Conservation (phyloP, 2,329 filamentous ascomycete species). For the Aspergillus sp. region DNA sequence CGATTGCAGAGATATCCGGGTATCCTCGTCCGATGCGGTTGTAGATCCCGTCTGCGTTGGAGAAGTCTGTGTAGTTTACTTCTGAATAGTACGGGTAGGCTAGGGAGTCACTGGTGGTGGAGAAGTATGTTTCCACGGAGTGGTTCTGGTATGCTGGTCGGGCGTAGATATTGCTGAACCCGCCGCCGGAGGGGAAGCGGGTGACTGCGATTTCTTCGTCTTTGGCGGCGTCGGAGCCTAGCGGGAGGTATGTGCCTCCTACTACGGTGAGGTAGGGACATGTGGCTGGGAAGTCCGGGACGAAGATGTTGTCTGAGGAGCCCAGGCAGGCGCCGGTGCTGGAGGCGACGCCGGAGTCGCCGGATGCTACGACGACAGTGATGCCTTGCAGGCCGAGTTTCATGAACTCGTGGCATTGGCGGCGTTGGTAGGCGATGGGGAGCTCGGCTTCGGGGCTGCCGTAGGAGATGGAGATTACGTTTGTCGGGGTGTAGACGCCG, state of each 20-base stretch:
- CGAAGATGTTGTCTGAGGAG: conserved; percentile 36
- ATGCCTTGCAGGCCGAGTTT: conserved; percentile 55
- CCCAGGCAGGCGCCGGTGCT: conserved; percentile 39
- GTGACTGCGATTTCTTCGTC: conserved; percentile 41
- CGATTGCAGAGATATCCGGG: conserved; percentile 42
- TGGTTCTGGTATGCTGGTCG: conserved; percentile 42
- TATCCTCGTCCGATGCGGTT: conserved; percentile 38
- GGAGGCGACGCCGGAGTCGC: conserved; percentile 48
- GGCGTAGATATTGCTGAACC: conserved; percentile 47
- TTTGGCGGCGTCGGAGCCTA: conserved; percentile 28
- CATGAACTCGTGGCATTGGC: conserved; percentile 49
- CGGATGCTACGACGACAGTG: conserved; percentile 49
- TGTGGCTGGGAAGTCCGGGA: conserved; percentile 40
- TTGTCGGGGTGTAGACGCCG: conserved; percentile 44
- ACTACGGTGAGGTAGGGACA: conserved; percentile 41
- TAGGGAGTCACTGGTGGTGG: no score
- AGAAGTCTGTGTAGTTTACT: conserved; percentile 35
- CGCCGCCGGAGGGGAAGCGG: conserved; percentile 45
- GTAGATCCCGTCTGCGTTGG: conserved; percentile 32
- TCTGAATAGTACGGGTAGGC: conserved; percentile 37
- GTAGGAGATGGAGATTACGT: conserved; percentile 42
- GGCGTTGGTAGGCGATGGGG: conserved; percentile 38
- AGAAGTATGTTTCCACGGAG: conserved; percentile 41
- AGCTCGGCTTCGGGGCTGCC: conserved; percentile 36
- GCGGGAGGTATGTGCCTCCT: conserved; percentile 43